These are phyloP conservation scores for Globisporangium acanthophoron DNA, from an alignment of 352 stramenopile species.

Conservation along the genomic window DNA sequence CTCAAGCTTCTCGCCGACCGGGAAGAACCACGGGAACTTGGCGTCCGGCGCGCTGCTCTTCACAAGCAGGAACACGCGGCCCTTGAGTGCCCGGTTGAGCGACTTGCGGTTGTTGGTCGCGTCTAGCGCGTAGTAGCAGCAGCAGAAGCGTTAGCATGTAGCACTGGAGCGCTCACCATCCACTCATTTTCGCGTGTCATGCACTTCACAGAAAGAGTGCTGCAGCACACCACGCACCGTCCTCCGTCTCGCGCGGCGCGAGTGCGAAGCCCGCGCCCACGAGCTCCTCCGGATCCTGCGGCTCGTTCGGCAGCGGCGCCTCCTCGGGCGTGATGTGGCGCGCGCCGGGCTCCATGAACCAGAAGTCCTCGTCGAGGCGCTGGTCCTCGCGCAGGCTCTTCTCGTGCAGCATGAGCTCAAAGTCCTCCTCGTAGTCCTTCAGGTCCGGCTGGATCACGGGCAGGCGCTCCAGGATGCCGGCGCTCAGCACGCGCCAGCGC, in stretches of 20 bases:
- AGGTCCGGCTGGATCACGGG: conserved; percentile 72
- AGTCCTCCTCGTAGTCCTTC: conserved; percentile 71
- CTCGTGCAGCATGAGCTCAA: conserved; percentile 70
- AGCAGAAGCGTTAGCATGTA: background rate
- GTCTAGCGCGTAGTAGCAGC: conserved; percentile 17
- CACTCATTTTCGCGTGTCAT: background rate
- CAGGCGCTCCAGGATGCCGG: conserved; percentile 66
- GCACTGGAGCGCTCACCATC: background rate
- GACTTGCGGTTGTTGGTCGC: conserved; percentile 78
- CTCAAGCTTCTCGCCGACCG: conserved; percentile 46
- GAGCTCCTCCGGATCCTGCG: conserved; percentile 60
- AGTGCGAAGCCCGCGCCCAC: conserved; percentile 72
- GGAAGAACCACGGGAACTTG: conserved; percentile 81
- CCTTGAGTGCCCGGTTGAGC: conserved; percentile 78
- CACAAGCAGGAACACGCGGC: conserved; percentile 73
- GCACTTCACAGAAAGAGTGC: background rate
- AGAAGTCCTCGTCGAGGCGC: conserved; percentile 78
- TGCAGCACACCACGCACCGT: conserved; percentile 13
- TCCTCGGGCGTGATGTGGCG: conserved; percentile 75
- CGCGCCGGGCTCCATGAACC: conserved; percentile 76
- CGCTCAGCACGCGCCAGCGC: conserved; percentile 74
- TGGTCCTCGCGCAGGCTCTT: conserved; percentile 70
- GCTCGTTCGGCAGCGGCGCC: conserved; percentile 50
- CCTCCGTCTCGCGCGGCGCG: conserved; percentile 72
- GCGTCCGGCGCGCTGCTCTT: conserved; percentile 36